Evolutionary conservation across 2,329 filamentous ascomycete genomes (phyloP).

Genomic region (Hortaea werneckii): DNA sequence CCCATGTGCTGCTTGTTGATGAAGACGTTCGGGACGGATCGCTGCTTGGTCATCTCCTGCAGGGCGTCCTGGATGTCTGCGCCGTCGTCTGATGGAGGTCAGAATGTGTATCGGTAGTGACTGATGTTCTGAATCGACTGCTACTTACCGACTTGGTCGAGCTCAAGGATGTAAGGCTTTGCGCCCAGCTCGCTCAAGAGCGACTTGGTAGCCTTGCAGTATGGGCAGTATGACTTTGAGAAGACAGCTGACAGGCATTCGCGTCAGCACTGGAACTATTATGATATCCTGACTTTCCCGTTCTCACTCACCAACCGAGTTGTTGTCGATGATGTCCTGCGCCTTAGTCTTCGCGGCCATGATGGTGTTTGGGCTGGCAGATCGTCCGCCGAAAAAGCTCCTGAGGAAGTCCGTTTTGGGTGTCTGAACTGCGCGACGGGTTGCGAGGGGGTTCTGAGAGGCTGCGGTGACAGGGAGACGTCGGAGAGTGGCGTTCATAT

Average conservation of each 20-base stretch:
- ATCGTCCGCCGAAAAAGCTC: slow-evolving; percentile 52
- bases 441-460: neutral
- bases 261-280: neutral
- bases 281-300: neutral
- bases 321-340: slow-evolving; percentile 77
- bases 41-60: slow-evolving; percentile 67
- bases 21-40: slow-evolving; percentile 91
- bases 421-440: neutral
- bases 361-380: slow-evolving; percentile 56
- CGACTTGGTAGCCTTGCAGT: slow-evolving; percentile 72
- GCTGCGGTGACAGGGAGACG: neutral
- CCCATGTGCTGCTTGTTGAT: slow-evolving; percentile 87
- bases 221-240: slow-evolving; percentile 93
- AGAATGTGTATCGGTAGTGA: neutral
- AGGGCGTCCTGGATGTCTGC: slow-evolving; percentile 74
- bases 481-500: neutral
- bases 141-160: slow-evolving; percentile 75
- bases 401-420: slow-evolving; percentile 28
- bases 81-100: slow-evolving; percentile 57
- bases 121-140: neutral
- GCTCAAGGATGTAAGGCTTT: slow-evolving; percentile 66
- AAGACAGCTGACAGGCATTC: slow-evolving; percentile 61
- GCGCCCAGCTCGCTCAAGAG: slow-evolving; percentile 60
- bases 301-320: slow-evolving; percentile 57
- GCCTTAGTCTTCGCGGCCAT: slow-evolving; percentile 74